Evolutionary conservation across 352 stramenopile species (phyloP).

Genomic region (Phytophthora europaea): DNA sequence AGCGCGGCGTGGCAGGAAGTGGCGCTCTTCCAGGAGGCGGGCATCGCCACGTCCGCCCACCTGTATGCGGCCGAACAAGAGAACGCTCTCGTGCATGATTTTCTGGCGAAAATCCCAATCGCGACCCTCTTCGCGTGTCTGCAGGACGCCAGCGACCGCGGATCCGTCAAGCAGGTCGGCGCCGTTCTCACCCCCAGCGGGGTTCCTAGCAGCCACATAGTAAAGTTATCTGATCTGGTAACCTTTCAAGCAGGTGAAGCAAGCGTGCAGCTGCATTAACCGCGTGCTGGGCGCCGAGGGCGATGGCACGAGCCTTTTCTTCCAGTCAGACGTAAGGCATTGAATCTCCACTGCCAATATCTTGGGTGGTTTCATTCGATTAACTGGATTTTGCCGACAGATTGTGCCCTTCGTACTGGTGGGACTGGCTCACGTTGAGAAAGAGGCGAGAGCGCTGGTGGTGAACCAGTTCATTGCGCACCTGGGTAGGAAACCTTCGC

Average conservation of each 20-base stretch:
- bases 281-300: slow-evolving; percentile 69
- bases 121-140: slow-evolving; percentile 77
- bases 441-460: slow-evolving; percentile 67
- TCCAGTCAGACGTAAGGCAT: slow-evolving; percentile 65
- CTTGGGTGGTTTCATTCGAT: neutral
- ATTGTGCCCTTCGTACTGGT: slow-evolving; percentile 80
- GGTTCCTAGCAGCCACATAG: neutral
- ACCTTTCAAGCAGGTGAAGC: slow-evolving; percentile 58
- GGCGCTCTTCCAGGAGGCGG: slow-evolving; percentile 71
- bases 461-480: slow-evolving; percentile 81
- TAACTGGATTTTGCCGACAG: slow-evolving; percentile 23
- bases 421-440: slow-evolving; percentile 74
- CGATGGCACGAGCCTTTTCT: slow-evolving; percentile 71
- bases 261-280: slow-evolving; percentile 81
- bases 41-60: slow-evolving; percentile 60
- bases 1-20: slow-evolving; percentile 61
- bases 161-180: slow-evolving; percentile 68
- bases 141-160: slow-evolving; percentile 78
- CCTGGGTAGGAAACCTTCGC: slow-evolving; percentile 56
- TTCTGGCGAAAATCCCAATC: slow-evolving; percentile 74
- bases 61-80: slow-evolving; percentile 56
- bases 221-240: no score
- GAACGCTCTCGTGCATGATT: slow-evolving; percentile 63
- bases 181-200: neutral
- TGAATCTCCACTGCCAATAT: neutral